A percentile compares a stretch with the other conserved stretches of the same genome.
Conservation (phyloP, 2,329 filamentous ascomycete species). For the Fusarium incarnatum region DNA sequence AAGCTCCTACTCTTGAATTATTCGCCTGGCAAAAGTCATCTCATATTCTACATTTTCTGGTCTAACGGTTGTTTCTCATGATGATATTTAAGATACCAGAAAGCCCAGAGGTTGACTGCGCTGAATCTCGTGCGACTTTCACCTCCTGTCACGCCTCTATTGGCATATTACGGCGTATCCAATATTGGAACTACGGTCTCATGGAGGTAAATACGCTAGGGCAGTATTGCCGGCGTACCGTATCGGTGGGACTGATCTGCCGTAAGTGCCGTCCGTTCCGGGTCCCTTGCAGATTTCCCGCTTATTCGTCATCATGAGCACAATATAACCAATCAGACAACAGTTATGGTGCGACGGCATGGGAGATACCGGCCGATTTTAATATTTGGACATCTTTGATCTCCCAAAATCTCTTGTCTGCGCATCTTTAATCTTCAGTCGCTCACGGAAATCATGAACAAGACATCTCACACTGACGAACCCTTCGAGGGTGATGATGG, state of each 20-base stretch:
- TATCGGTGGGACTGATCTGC: neutral
- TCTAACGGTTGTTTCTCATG: neutral
- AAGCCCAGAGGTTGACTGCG: neutral
- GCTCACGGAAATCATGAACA: slow-evolving; percentile 18
- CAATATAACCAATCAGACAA: neutral
- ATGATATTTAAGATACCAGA: too few species aligned
- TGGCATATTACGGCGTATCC: neutral
- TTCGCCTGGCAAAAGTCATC: neutral
- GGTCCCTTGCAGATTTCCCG: neutral
- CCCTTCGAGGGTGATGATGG: slow-evolving; percentile 29
- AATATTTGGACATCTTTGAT: neutral
- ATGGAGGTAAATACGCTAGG: neutral
- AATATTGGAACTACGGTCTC: rapidly evolving
- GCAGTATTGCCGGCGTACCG: neutral
- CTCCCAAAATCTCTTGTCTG: neutral
- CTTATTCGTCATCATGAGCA: neutral
- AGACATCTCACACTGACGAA: slow-evolving; percentile 34
- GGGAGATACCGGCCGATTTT: neutral
- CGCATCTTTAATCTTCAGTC: neutral
- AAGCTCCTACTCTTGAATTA: rapidly evolving
- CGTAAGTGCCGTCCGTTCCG: neutral
- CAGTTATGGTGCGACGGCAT: neutral
- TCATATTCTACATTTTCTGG: neutral
- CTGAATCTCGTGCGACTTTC: neutral
- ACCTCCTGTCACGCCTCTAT: neutral